Evolutionary conservation across 1,284 basidiomycete genomes (phyloP).

Genomic region (Porodaedalea pini): DNA sequence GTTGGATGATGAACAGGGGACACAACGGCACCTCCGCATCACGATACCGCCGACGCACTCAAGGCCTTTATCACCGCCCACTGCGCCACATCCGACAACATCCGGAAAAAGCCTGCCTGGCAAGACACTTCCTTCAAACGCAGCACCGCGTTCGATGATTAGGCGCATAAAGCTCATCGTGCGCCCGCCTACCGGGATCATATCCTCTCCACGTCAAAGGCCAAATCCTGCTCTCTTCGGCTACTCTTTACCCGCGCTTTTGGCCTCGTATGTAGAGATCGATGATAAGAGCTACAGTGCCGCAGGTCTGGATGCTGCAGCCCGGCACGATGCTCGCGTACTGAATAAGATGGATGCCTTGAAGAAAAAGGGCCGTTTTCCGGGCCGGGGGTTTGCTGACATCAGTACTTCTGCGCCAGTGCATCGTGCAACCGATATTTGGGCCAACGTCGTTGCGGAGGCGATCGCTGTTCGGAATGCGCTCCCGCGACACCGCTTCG

Average conservation of each 20-base stretch:
- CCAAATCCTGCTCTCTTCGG: slow-evolving; percentile 50
- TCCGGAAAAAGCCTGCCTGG: slow-evolving; percentile 16
- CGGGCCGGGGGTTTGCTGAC: slow-evolving; percentile 16
- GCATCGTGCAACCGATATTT: slow-evolving; percentile 35
- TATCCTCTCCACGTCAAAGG: slow-evolving; percentile 66
- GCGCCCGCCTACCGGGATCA: slow-evolving; percentile 53
- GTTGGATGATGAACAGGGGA: neutral
- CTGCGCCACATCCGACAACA: neutral
- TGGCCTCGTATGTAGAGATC: slow-evolving; percentile 58
- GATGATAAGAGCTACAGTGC: slow-evolving; percentile 47
- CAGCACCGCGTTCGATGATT: slow-evolving; percentile 29
- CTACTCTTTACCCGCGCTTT: slow-evolving; percentile 50
- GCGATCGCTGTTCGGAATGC: slow-evolving; percentile 9
- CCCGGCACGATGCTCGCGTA: slow-evolving; percentile 47
- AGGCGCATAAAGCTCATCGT: slow-evolving; percentile 69
- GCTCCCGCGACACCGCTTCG: slow-evolving; percentile 13
- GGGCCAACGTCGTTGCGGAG: slow-evolving; percentile 48
- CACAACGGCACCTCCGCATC: neutral
- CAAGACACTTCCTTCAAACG: slow-evolving; percentile 7
- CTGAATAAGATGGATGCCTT: slow-evolving; percentile 50
- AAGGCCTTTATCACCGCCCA: neutral
- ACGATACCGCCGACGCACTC: neutral
- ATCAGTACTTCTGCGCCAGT: neutral
- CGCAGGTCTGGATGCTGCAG: slow-evolving; percentile 42
- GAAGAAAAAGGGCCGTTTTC: slow-evolving; percentile 34